These are phyloP conservation scores for Arthrobotrys sphaeroides DNA, from an alignment of 2,329 filamentous ascomycete genomes.

Conservation along the genomic window DNA sequence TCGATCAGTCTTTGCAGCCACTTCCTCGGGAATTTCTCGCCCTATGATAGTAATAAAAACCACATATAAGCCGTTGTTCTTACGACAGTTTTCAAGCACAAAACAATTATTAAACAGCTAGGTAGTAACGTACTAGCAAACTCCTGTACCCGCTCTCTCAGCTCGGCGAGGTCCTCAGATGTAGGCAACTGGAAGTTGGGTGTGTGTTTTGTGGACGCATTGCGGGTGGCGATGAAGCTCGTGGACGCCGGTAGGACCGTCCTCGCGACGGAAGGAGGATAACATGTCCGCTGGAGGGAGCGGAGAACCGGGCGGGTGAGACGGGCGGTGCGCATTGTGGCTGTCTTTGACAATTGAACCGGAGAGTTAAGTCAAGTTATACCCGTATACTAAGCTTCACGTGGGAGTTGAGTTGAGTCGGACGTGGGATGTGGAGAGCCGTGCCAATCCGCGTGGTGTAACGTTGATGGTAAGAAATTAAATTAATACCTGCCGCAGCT, in stretches of 20 bases:
- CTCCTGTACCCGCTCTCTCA: slow-evolving; percentile 85
- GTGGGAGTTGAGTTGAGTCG: no score
- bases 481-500: no score
- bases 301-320: slow-evolving; percentile 28
- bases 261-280: slow-evolving; percentile 58
- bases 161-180: slow-evolving; percentile 77
- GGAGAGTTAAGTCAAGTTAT: no score
- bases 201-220: slow-evolving; percentile 74
- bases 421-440: no score
- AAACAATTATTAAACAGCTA: not conserved
- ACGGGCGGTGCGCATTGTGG: slow-evolving; percentile 22
- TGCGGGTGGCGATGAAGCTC: slow-evolving; percentile 61
- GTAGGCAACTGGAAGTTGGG: slow-evolving; percentile 74
- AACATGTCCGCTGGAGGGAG: slow-evolving; percentile 1
- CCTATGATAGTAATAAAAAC: slow-evolving; percentile 61
- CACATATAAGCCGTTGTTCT: not conserved
- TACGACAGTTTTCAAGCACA: no score
- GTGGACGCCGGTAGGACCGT: slow-evolving; percentile 61
- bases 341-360: no score
- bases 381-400: no score
- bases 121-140: slow-evolving; percentile 71
- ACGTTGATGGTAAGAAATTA: no score
- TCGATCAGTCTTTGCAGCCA: slow-evolving; percentile 84
- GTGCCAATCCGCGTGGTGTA: no score
- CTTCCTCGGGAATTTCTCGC: slow-evolving; percentile 83